Evolutionary conservation across 78 protist species (phyloP).

Genomic region (Trichosphaerium sp.): DNA sequence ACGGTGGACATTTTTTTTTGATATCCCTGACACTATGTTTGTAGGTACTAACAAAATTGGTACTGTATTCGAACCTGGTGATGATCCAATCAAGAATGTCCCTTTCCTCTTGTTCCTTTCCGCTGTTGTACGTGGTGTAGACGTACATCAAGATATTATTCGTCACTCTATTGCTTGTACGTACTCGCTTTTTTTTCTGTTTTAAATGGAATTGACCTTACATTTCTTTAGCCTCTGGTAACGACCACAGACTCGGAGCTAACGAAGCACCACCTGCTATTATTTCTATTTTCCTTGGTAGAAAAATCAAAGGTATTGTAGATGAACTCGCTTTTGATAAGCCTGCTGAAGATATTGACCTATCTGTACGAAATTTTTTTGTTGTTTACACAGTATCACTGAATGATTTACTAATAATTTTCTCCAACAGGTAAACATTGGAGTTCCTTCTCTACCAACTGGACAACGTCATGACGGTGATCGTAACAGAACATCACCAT

Average conservation of each 20-base stretch:
- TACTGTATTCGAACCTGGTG: slow-evolving; percentile 60
- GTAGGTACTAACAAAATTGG: slow-evolving; percentile 36
- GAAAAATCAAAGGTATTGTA: neutral
- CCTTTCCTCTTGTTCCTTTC: slow-evolving; percentile 49
- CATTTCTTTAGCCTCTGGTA: slow-evolving; percentile 71
- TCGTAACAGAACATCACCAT: slow-evolving; percentile 92
- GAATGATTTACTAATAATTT: neutral
- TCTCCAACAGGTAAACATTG: slow-evolving; percentile 34
- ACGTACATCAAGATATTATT: slow-evolving; percentile 63
- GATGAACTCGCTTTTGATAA: neutral
- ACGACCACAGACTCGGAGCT: slow-evolving; percentile 90
- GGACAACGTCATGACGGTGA: slow-evolving; percentile 58
- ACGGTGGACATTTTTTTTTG: no score
- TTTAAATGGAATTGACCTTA: no score
- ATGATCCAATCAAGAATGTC: slow-evolving; percentile 21
- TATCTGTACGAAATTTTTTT: no score
- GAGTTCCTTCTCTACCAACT: slow-evolving; percentile 49
- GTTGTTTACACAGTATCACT: neutral
- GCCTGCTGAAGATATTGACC: neutral
- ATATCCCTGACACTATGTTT: slow-evolving; percentile 16
- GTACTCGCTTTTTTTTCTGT: no score
- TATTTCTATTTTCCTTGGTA: slow-evolving; percentile 81
- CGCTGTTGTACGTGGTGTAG: slow-evolving; percentile 46
- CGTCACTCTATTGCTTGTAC: slow-evolving; percentile 60
- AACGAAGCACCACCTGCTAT: slow-evolving; percentile 93